phyloP scores from a whole-genome alignment of 2,329 filamentous ascomycete genomes.

The Aspergillus quadricinctus region DNA sequence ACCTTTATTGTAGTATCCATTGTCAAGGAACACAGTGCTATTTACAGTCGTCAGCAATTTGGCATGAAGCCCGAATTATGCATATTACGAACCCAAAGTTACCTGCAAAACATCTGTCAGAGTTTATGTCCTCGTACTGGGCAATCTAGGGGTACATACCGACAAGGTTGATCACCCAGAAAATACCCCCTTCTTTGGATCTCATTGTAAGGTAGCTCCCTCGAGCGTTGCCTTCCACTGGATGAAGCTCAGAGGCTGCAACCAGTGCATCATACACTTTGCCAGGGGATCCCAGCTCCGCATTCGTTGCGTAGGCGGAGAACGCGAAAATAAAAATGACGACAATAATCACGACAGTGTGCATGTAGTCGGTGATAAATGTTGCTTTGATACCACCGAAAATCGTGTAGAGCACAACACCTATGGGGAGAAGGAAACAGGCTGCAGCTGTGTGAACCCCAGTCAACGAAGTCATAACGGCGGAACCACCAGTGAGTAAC shows the following conservation, averaged over 20 bases:
- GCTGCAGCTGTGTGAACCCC: constrained; percentile 75
- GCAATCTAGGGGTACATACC: constrained; percentile 60
- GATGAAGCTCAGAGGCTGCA: constrained; percentile 63
- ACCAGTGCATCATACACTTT: constrained; percentile 75
- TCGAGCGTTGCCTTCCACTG: constrained; percentile 72
- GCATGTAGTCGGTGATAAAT: constrained; percentile 79
- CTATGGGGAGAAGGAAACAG: constrained; percentile 76
- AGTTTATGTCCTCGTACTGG: neutral
- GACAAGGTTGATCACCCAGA: constrained; percentile 87
- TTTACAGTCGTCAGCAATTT: constrained; percentile 19
- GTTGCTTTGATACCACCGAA: constrained; percentile 78
- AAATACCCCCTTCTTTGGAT: constrained; percentile 74
- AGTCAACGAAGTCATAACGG: constrained; percentile 67
- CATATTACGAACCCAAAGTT: constrained; percentile 27
- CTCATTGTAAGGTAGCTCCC: constrained; percentile 87
- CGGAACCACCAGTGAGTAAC: constrained; percentile 78
- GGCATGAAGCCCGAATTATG: neutral
- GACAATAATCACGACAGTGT: constrained; percentile 69
- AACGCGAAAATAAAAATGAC: constrained; percentile 85
- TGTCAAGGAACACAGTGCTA: constrained; percentile 75
- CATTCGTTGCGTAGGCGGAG: constrained; percentile 71
- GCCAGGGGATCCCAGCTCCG: constrained; percentile 67
- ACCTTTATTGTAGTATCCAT: constrained; percentile 80
- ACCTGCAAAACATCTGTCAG: constrained; percentile 10
- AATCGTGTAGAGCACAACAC: constrained; percentile 75